Percentiles rank a stretch among this genome's conserved stretches.
Evolutionary conservation across 139 green algal genomes (phyloP).

Genomic region (Nannochloris sp.): DNA sequence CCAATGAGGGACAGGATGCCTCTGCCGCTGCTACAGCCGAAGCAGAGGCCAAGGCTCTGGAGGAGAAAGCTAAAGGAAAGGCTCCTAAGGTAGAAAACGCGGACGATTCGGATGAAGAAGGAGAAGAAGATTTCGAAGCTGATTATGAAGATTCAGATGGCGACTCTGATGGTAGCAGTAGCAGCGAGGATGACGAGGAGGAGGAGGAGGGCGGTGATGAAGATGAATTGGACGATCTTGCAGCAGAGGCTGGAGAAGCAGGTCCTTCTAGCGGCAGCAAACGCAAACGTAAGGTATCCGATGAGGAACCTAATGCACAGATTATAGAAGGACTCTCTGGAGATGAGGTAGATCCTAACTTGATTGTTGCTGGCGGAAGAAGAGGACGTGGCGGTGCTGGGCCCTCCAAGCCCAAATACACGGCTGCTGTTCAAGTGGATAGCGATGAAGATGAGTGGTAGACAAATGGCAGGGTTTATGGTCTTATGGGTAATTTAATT

Average conservation of each 20-base stretch:
- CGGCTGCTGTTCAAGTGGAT: constrained; percentile 17
- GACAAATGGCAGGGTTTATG: too few species aligned
- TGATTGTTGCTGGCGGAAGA: constrained; percentile 25
- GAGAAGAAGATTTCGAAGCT: not conserved
- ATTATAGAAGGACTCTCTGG: constrained; percentile 19
- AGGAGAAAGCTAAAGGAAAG: not conserved
- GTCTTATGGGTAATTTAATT: too few species aligned
- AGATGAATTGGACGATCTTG: not conserved
- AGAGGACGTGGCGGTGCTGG: not conserved
- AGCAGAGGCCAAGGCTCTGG: not conserved
- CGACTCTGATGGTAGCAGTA: not conserved
- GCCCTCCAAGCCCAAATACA: constrained; percentile 8
- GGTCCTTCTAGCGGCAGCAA: constrained; percentile 12
- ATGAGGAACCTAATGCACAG: constrained; percentile 1
- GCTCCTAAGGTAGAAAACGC: not conserved
- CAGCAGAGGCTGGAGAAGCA: not conserved
- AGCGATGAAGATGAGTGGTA: constrained; percentile 41
- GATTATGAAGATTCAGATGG: constrained; percentile 1
- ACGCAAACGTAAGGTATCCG: not conserved
- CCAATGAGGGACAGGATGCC: constrained; percentile 1
- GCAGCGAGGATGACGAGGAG: not conserved
- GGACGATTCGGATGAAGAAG: constrained; percentile 3
- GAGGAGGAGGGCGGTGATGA: not conserved
- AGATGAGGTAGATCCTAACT: constrained; percentile 29
- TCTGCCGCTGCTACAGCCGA: not conserved